Conservation (phyloP, 1,139 yeast genomes). For the Nakaseomyces glabratus region DNA sequence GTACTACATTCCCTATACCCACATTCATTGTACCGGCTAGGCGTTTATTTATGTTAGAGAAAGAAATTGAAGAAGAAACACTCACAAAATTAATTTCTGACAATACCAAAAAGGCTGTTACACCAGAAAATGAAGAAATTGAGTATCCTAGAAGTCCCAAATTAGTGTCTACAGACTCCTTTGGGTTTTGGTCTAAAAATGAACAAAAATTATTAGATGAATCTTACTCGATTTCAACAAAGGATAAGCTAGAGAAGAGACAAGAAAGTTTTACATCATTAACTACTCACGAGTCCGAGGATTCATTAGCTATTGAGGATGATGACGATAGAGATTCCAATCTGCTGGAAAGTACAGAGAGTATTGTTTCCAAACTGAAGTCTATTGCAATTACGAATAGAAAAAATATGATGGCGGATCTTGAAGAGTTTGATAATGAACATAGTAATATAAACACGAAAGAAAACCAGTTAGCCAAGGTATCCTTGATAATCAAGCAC, state of each 20-base stretch:
- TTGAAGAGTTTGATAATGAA: neutral
- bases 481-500: conserved; percentile 21
- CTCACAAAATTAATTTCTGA: neutral
- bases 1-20: conserved; percentile 56
- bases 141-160: neutral
- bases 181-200: conserved; percentile 4
- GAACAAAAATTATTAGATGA: conserved; percentile 1
- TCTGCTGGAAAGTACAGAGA: neutral
- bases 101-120: neutral
- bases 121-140: no score
- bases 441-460: neutral
- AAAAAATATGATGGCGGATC: conserved; percentile 2
- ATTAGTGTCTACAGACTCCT: conserved; percentile 2
- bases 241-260: neutral
- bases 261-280: neutral
- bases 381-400: neutral
- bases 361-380: neutral
- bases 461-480: conserved; percentile 7
- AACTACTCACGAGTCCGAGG: neutral
- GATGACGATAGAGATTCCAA: neutral
- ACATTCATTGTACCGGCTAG: conserved; percentile 58
- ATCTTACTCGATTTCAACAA: conserved; percentile 2
- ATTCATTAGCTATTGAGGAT: neutral
- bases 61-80: neutral
- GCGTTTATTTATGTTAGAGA: conserved; percentile 50